Conservation (phyloP, 306 rosid species). For the Bauhinia variegata region DNA sequence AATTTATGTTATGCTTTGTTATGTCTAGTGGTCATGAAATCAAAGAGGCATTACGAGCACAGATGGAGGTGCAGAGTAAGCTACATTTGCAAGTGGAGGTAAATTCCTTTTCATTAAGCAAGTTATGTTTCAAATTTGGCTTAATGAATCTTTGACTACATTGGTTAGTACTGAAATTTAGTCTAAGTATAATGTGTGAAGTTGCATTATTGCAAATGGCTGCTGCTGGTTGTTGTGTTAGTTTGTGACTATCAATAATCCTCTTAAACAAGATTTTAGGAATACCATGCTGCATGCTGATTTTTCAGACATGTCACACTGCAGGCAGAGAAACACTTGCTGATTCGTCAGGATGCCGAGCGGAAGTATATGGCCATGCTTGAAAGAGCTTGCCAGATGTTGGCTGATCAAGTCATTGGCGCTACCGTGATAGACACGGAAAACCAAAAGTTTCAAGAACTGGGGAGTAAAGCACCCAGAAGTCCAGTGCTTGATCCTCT, state of each 20-base stretch:
- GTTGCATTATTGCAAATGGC: neutral
- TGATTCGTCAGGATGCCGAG: conserved; percentile 93
- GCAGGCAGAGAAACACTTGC: conserved; percentile 98
- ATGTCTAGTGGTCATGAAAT: conserved; percentile 84
- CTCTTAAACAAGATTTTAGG: conserved; percentile 14
- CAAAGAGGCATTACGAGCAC: conserved; percentile 94
- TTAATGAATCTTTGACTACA: too few relatives aligned
- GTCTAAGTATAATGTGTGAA: too few relatives aligned
- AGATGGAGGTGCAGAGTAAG: conserved; percentile 97
- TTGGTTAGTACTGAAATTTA: too few relatives aligned
- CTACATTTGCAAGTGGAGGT: conserved; percentile 97
- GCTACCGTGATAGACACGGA: conserved; percentile 69
- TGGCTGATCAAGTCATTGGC: conserved; percentile 88
- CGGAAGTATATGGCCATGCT: conserved; percentile 90
- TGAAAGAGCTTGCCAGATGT: conserved; percentile 98
- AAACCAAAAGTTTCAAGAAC: conserved; percentile 65
- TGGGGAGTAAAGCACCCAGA: conserved; percentile 60
- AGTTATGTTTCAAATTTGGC: too few relatives aligned
- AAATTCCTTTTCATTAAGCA: conserved; percentile 39
- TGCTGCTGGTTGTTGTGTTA: neutral
- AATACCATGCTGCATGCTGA: conserved; percentile 28
- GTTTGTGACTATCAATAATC: neutral
- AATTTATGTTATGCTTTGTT: conserved; percentile 10
- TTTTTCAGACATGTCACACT: conserved; percentile 29
- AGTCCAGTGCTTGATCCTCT: conserved; percentile 62